Evolutionary conservation across 345 rosid genomes (phyloP).

Genomic region (Salix viminalis): DNA sequence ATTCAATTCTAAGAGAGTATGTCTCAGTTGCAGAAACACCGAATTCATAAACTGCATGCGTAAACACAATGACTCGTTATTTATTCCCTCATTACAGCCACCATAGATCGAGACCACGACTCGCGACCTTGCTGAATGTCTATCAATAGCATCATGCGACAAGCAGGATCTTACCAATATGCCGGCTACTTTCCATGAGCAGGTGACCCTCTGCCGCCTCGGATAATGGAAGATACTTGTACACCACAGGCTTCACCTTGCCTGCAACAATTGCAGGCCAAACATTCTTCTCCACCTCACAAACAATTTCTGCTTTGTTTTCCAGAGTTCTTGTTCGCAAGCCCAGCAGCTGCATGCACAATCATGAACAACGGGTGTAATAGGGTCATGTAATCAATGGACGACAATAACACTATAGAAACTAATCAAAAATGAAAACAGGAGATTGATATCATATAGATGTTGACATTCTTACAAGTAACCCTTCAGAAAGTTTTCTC

Average conservation of each 20-base stretch:
- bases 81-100: not conserved
- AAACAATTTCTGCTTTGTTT: conserved; percentile 64
- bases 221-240: conserved; percentile 46
- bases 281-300: conserved; percentile 72
- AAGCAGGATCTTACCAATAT: conserved; percentile 78
- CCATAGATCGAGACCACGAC: not conserved
- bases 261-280: conserved; percentile 77
- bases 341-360: conserved; percentile 61
- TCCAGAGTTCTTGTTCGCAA: conserved; percentile 62
- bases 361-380: not conserved
- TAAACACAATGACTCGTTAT: not conserved
- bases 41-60: not conserved
- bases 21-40: not conserved
- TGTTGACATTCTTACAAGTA: not conserved
- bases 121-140: too few relatives aligned
- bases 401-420: not conserved
- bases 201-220: conserved; percentile 70
- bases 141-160: conserved; percentile 29
- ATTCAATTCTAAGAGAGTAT: not conserved
- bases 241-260: conserved; percentile 65
- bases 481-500: not conserved
- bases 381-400: not conserved
- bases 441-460: not conserved
- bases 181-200: conserved; percentile 72
- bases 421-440: not conserved